A percentile compares a stretch with the other conserved stretches of the same genome.
Evolutionary conservation across 371 early-diverging fungal species (phyloP).

Genomic region (Parasitella parasitica): DNA sequence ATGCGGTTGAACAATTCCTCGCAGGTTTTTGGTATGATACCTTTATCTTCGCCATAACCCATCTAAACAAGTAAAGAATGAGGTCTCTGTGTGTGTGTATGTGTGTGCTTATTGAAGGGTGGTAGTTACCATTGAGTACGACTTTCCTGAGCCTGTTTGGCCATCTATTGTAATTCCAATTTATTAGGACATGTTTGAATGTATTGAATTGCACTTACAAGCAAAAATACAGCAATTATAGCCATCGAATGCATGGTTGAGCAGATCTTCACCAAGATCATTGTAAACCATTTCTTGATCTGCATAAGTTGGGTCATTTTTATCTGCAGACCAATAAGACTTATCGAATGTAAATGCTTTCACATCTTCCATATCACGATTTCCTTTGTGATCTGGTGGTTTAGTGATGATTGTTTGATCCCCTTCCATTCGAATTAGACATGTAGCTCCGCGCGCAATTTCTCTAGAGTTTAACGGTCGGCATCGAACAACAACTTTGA

Average conservation of each 20-base stretch:
- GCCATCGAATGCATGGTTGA: slow-evolving; percentile 88
- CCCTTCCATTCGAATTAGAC: slow-evolving; percentile 70
- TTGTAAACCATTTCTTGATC: slow-evolving; percentile 76
- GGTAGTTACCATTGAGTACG: slow-evolving; percentile 81
- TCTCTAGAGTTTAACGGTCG: slow-evolving; percentile 76
- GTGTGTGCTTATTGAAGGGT: neutral
- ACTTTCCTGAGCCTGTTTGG: slow-evolving; percentile 86
- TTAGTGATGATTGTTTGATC: slow-evolving; percentile 67
- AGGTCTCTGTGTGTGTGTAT: neutral
- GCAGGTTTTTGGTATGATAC: slow-evolving; percentile 84
- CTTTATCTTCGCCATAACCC: slow-evolving; percentile 75
- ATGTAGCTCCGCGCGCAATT: slow-evolving; percentile 59
- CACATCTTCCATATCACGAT: slow-evolving; percentile 44
- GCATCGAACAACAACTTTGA: slow-evolving; percentile 79
- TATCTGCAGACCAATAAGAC: slow-evolving; percentile 82
- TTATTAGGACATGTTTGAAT: too few relatives aligned
- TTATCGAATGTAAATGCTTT: slow-evolving; percentile 84
- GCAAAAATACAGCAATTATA: slow-evolving; percentile 91
- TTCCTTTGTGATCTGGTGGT: slow-evolving; percentile 41
- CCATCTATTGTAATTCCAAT: slow-evolving; percentile 75
- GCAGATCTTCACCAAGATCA: slow-evolving; percentile 72
- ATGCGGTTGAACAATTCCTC: slow-evolving; percentile 75
- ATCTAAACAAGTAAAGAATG: slow-evolving; percentile 26
- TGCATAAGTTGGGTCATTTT: slow-evolving; percentile 66
- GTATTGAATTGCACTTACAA: slow-evolving; percentile 44